phyloP scores from a whole-genome alignment of 495 filamentous ascomycete genomes.

The Penicillium waksmanii region DNA sequence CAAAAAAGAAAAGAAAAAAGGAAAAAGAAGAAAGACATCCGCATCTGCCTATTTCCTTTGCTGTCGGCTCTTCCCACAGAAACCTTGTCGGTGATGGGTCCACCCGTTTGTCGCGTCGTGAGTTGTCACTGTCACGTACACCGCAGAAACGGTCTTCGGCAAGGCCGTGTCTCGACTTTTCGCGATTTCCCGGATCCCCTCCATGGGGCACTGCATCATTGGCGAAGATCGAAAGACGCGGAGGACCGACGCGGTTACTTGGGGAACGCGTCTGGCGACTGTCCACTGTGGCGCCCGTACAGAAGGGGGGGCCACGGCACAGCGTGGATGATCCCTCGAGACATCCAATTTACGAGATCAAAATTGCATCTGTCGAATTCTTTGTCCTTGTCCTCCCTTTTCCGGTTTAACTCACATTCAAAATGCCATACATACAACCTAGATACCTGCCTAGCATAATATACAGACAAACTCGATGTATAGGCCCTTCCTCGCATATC shows the following conservation, averaged over 20 bases:
- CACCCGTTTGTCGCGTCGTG: constrained; percentile 10
- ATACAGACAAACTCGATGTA: background rate
- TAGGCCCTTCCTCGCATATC: constrained; percentile 1
- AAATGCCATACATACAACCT: background rate
- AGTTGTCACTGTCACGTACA: constrained; percentile 21
- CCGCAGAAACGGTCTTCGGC: constrained; percentile 20
- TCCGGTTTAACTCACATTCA: background rate
- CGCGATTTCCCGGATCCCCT: constrained; percentile 25
- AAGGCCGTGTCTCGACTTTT: constrained; percentile 7
- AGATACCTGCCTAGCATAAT: too few species aligned
- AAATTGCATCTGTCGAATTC: background rate
- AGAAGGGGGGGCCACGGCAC: constrained; percentile 17
- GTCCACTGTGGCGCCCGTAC: constrained; percentile 3
- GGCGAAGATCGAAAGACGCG: constrained; percentile 30
- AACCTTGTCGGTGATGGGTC: constrained; percentile 3
- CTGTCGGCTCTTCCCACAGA: background rate
- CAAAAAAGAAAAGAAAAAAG: background rate
- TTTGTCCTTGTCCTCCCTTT: background rate
- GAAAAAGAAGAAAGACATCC: background rate
- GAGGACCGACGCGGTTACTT: constrained; percentile 36
- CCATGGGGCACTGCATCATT: constrained; percentile 32
- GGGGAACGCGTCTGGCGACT: constrained; percentile 35
- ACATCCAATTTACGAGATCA: background rate
- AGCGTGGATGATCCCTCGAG: constrained; percentile 1
- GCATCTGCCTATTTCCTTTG: constrained; percentile 1